A percentile compares a stretch with the other conserved stretches of the same genome.
These are phyloP conservation scores for Naematelia encephala DNA, from an alignment of 768 basidiomycete genomes.

Conservation along the genomic window DNA sequence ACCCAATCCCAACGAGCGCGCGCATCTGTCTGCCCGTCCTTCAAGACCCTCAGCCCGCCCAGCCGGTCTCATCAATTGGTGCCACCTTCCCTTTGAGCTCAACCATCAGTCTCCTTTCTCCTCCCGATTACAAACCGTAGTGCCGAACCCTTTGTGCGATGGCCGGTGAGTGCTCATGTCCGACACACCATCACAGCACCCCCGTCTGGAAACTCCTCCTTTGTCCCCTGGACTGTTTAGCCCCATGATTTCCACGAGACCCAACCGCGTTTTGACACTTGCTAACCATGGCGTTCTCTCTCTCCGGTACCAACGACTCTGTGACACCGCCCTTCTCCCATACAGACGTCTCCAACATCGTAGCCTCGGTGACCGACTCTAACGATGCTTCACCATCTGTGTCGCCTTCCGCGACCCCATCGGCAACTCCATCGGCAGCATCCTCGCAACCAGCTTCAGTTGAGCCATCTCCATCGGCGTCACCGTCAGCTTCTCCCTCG, in stretches of 20 bases:
- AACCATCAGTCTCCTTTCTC: neutral
- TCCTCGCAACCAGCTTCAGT: neutral
- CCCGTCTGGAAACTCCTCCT: neutral
- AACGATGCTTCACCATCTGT: neutral
- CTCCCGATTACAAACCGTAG: neutral
- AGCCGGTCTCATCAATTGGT: too few species aligned
- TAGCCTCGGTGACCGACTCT: neutral
- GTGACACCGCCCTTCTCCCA: neutral
- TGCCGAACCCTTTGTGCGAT: neutral
- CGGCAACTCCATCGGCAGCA: neutral
- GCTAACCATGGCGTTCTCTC: neutral
- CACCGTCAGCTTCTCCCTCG: slow-evolving; percentile 3
- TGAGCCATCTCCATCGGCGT: neutral
- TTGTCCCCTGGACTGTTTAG: neutral
- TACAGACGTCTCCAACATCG: neutral
- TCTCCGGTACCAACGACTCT: neutral
- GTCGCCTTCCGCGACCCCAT: neutral
- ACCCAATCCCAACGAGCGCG: too few species aligned
- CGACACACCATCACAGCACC: neutral
- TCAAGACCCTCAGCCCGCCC: too few species aligned
- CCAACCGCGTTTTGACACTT: neutral
- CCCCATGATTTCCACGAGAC: neutral
- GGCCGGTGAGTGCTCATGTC: neutral
- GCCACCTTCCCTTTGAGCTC: too few species aligned
- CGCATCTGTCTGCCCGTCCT: too few species aligned